Conservation (phyloP, 306 rosid species). For the Mimosa pudica region DNA sequence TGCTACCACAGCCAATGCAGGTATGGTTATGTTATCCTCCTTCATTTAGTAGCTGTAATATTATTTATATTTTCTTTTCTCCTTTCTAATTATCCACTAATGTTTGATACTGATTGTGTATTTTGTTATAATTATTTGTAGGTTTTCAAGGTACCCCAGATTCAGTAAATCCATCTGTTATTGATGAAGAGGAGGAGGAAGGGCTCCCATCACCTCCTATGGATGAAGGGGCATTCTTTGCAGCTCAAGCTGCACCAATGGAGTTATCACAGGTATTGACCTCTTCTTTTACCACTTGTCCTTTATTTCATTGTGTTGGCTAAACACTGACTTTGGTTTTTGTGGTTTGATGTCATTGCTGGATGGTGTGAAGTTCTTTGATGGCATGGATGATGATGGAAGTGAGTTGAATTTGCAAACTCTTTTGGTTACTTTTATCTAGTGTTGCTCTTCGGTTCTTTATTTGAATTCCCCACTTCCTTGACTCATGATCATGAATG, state of each 20-base stretch:
- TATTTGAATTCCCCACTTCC: constrained; percentile 51
- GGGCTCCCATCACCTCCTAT: constrained; percentile 90
- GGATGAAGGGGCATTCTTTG: constrained; percentile 70
- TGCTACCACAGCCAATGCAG: constrained; percentile 48
- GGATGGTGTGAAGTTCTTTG: constrained; percentile 64
- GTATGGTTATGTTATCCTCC: constrained; percentile 31
- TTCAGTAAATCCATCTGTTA: constrained; percentile 55
- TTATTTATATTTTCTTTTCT: background rate
- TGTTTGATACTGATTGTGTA: background rate
- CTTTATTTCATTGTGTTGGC: background rate
- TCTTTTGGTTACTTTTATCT: constrained; percentile 41
- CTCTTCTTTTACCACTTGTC: constrained; percentile 18
- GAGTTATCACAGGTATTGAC: constrained; percentile 70
- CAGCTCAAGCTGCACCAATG: constrained; percentile 54
- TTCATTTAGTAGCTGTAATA: background rate
- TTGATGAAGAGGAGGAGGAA: constrained; percentile 64
- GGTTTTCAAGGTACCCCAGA: constrained; percentile 71
- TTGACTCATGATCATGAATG: constrained; percentile 45
- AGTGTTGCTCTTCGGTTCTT: constrained; percentile 44
- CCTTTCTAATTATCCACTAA: background rate
- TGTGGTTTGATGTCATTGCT: constrained; percentile 32
- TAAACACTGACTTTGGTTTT: constrained; percentile 44
- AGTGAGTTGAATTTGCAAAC: constrained; percentile 62
- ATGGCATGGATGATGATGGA: constrained; percentile 91
- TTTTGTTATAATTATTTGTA: background rate